Evolutionary conservation across 257 asterid species (phyloP), one percentile per base, ranked within the genome.

Genomic region (Nicotiana paniculata): DNA sequence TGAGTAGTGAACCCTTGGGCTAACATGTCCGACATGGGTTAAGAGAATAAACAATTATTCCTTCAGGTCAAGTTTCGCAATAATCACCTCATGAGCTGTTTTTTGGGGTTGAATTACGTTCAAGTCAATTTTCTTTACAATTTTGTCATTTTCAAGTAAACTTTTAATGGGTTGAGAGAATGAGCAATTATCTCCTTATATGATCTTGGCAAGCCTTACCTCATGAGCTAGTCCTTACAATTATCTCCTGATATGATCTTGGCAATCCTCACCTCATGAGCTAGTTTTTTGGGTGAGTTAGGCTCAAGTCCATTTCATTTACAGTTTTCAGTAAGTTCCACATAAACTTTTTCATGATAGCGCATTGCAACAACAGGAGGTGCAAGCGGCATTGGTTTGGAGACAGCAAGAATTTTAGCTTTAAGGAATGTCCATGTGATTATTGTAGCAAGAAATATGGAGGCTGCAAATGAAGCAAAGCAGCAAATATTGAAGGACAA

Each of bases 351-450:
- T 13, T 53, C 5, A 53, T 10, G 58, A 53, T 53, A 53, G 6
- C 18, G 18, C 58, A 11, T 53, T 53, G 18, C 18, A 4, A 53
- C 16, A 2, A 53, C 85, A 95, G 99, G 98, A 8, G 99, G 95
- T 67, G 97, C 96, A 63, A 89, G 92, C 80, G 99, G 99, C 62
- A 91, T 95, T 35, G 97, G 99, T 16, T 63, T 91, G 79, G 98
- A 96, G 86, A 93, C 98, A 1, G 91, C 91, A 77, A 87, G 97
- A 86, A 93, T 94, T 35, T 65, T 96, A 69, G 94, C 97, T 1
- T 84, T 86, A 6, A 89, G 96, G 85, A 91, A 91, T 10, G 95
- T 86, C 0, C 97, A 88, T 81, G 98, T 96, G 2, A 84, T 96
- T 13, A 96, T 96, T 5, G 99, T 87, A 5, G 97, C 96, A 35